Evolutionary conservation across 208 protist species (phyloP).

Genomic region (Leishmania major): DNA sequence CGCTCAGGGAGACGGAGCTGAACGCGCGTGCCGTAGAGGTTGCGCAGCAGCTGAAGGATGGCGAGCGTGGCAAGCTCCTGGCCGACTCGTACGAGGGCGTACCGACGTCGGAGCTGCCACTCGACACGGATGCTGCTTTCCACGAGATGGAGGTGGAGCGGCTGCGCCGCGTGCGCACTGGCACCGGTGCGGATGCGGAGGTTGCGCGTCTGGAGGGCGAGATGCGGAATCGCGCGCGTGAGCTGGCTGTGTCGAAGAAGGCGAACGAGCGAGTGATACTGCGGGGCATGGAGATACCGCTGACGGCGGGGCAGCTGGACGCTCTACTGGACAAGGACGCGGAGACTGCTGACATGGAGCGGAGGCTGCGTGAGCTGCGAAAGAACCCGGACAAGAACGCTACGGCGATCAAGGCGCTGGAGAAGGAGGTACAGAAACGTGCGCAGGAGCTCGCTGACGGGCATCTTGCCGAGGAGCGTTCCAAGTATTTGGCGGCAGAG

Average conservation of each 20-base stretch:
- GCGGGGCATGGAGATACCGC: neutral
- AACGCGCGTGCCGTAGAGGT: conserved; percentile 17
- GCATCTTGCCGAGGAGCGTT: conserved; percentile 22
- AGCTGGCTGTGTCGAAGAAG: conserved; percentile 34
- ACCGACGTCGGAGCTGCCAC: conserved; percentile 4
- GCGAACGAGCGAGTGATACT: conserved; percentile 26
- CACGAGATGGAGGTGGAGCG: conserved; percentile 39
- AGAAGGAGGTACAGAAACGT: conserved; percentile 41
- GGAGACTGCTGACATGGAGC: conserved; percentile 31
- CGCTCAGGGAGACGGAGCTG: conserved; percentile 49
- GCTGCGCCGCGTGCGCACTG: conserved; percentile 30
- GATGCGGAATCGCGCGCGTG: conserved; percentile 39
- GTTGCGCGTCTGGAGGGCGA: conserved; percentile 40
- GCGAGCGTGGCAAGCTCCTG: conserved; percentile 59
- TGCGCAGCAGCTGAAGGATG: conserved; percentile 27
- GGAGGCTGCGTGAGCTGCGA: conserved; percentile 41
- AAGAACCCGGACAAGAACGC: conserved; percentile 41
- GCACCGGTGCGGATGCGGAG: conserved; percentile 13
- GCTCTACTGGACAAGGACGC: conserved; percentile 40
- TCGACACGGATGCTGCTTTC: conserved; percentile 23
- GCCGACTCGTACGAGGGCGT: conserved; percentile 40
- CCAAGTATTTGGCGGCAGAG: conserved; percentile 34
- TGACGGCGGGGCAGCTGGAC: neutral
- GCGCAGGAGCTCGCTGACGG: conserved; percentile 21
- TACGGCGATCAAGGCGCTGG: conserved; percentile 32